These are phyloP conservation scores for Kurtzmaniella natalensis DNA, from an alignment of 1,139 yeast species.

Conservation along the genomic window DNA sequence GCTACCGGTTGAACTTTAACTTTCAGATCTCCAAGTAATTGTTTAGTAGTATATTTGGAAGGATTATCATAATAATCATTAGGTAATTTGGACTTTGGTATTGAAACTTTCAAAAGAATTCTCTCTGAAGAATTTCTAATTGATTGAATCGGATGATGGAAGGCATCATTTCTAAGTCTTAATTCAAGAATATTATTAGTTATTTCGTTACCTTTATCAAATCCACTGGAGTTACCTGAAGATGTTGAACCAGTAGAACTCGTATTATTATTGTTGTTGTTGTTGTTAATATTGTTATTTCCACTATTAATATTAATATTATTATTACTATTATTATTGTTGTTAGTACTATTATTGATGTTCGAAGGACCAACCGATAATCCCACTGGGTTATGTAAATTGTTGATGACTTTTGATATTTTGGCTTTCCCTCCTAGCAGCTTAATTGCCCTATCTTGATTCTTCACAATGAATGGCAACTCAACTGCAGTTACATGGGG, in stretches of 20 bases:
- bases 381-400: constrained; percentile 14
- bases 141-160: constrained; percentile 77
- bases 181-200: constrained; percentile 50
- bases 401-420: constrained; percentile 35
- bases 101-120: constrained; percentile 59
- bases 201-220: neutral
- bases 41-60: constrained; percentile 45
- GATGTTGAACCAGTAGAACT: too few species aligned
- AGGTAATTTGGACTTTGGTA: constrained; percentile 54
- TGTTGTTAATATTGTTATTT: too few species aligned
- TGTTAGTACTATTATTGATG: too few species aligned
- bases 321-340: too few species aligned
- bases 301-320: too few species aligned
- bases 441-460: constrained; percentile 57
- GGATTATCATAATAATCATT: constrained; percentile 35
- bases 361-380: constrained; percentile 1
- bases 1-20: constrained; percentile 55
- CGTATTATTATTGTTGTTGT: too few species aligned
- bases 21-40: constrained; percentile 34
- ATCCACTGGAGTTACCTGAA: neutral
- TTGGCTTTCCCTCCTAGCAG: constrained; percentile 74
- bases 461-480: constrained; percentile 68
- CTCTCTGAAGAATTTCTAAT: constrained; percentile 54
- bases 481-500: constrained; percentile 80
- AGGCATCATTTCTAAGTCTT: constrained; percentile 61